phyloP scores from a whole-genome alignment of 2,329 filamentous ascomycete genomes.

The Colletotrichum somersetense region DNA sequence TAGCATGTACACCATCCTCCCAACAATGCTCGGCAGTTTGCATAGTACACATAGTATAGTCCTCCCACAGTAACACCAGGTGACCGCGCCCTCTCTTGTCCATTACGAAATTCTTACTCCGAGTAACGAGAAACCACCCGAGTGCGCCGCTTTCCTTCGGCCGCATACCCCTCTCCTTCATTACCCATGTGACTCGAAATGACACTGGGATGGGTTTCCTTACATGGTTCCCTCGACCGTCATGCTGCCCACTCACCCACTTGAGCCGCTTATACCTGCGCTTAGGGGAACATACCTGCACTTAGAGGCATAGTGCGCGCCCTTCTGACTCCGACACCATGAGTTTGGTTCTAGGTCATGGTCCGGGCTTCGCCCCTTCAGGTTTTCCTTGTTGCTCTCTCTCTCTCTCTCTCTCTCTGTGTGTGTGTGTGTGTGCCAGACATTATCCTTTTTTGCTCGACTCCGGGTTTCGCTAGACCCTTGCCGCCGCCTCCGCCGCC shows the following conservation, averaged over 20 bases:
- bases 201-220: conserved; percentile 46
- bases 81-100: not conserved
- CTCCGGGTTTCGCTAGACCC: conserved; percentile 28
- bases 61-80: not conserved
- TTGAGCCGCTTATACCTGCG: conserved; percentile 45
- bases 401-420: too few relatives aligned
- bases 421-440: too few relatives aligned
- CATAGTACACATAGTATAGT: not conserved
- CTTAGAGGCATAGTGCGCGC: conserved; percentile 38
- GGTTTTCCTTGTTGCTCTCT: not conserved
- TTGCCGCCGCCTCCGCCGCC: conserved; percentile 18
- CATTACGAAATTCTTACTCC: conserved; percentile 33
- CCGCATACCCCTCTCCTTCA: conserved; percentile 32
- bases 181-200: conserved; percentile 43
- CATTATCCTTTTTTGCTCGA: conserved; percentile 9
- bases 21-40: conserved; percentile 7
- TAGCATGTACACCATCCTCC: not conserved
- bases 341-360: conserved; percentile 41
- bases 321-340: conserved; percentile 39
- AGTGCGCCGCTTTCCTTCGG: conserved; percentile 45
- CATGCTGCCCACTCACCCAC: conserved; percentile 42
- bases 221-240: conserved; percentile 42
- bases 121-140: conserved; percentile 17
- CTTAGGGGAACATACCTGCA: conserved; percentile 44
- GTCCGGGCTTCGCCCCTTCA: conserved; percentile 15